Base-by-base conservation (phyloP, 495 filamentous ascomycete genomes). In the Xylaria flabelliformis region DNA sequence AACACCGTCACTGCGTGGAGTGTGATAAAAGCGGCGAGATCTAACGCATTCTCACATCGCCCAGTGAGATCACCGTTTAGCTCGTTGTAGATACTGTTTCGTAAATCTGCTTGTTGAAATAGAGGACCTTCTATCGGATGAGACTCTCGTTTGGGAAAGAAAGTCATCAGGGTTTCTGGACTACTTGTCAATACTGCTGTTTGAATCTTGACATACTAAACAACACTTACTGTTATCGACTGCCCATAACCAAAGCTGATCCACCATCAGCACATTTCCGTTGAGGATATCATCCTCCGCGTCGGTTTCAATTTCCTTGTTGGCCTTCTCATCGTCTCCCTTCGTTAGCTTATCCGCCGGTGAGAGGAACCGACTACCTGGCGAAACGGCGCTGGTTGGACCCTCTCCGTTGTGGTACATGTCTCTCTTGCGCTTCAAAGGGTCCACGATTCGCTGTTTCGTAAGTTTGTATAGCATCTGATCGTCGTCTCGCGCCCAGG, bases 381-480 rank as follows among this genome's bases (percentile, higher is more conserved):
- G 71, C 10, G 72, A 75, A 46, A 72, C 58, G 5, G 55, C 65
- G 19, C 67, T 80, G 12, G 67, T 4, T 3, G 39, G 59, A 9
- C 70, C 72, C 34, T 79, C 73, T n/a, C 58, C 68, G 13, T 58
- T 41, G 67, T 73, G 72, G 51, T 75, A 79, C 70, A 75, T 73
- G 7, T 75, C 77, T 56, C 55, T 55, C 62, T 78, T 75, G 13
- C 66, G 73, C 48, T 73, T 75, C 46, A 74, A 71, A 9, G 70
- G 71, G 13, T 70, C 62, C 9, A 65, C 58, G 29, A 55, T 50
- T 39, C 74, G 71, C 73, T 85, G 81, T 73, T 88, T 89, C 0
- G 90, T 92, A 1, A 90, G 83, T 70, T 92, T 92, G 81, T 90
- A 92, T 4, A 92, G 79, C 86, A 92, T 91, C 75, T 92, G 90